A percentile compares a stretch with the other conserved stretches of the same genome.
Conservation (phyloP, 2,329 filamentous ascomycete genomes). For the Claviceps sp. region DNA sequence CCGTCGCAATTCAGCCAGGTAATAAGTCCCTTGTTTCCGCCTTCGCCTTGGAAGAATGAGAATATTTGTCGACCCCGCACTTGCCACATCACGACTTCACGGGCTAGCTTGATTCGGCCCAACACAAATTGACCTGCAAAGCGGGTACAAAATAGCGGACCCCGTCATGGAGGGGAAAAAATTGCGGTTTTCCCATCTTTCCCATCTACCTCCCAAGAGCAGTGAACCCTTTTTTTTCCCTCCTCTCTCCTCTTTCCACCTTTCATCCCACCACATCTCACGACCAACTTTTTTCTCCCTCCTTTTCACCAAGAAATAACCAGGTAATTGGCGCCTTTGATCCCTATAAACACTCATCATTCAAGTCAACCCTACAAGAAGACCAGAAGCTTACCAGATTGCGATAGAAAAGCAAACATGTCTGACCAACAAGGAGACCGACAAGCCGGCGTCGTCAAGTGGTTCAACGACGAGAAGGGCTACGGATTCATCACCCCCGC, state of each 20-base stretch:
- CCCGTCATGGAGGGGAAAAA: not conserved
- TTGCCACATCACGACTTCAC: slow-evolving; percentile 1
- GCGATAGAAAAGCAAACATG: slow-evolving; percentile 5
- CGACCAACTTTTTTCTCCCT: not conserved
- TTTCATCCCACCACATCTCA: not conserved
- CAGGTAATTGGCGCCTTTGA: not conserved
- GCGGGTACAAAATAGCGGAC: slow-evolving; percentile 3
- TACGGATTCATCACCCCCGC: slow-evolving; percentile 10
- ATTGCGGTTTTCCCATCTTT: not conserved
- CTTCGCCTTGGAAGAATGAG: not conserved
- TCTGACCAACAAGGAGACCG: slow-evolving; percentile 8
- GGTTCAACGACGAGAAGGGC: slow-evolving; percentile 12
- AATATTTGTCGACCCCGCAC: slow-evolving; percentile 1
- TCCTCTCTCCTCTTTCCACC: not conserved
- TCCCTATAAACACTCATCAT: too few relatives aligned
- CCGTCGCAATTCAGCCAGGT: not conserved
- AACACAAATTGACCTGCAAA: not conserved
- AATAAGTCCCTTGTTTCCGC: not conserved
- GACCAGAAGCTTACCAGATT: not conserved
- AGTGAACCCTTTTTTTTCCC: not conserved
- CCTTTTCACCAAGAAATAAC: not conserved
- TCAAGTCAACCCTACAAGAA: too few relatives aligned
- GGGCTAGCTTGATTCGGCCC: slow-evolving; percentile 1
- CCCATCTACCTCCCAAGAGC: not conserved
- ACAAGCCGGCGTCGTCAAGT: slow-evolving; percentile 8